Evolutionary conservation across 768 basidiomycete species (phyloP), one percentile per base, ranked within the genome.

Genomic region (Sutorius australiensis): DNA sequence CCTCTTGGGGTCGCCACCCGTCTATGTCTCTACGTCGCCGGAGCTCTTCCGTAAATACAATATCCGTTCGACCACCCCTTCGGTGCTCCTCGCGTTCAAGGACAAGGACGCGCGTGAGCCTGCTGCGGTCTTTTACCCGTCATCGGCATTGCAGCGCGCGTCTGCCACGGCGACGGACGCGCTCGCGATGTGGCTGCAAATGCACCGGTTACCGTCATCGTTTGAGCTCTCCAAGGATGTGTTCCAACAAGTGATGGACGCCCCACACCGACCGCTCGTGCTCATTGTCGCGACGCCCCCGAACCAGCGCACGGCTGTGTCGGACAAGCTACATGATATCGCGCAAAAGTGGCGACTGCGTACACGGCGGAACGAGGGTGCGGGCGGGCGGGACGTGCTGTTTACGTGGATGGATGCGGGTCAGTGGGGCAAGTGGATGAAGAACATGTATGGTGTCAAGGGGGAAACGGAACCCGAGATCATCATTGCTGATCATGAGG

Each of bases 331-430:
- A 13, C 72, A 61, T 27, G 78, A 80, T 56, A 73, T 86, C 6
- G 84, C 78, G 1, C 74, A 71, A 60, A 80, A 75, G 59, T 93
- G 85, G 92, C 77, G 79, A 54, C 46, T 72, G 34, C 56, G 51
- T 13, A 17, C 19, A 16, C 58, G 44, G 16, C 33, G 46, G 24
- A 10, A 55, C 8, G 34, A 21, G 32, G 48, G 27, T 12, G 44
- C 55, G 39, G 66, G 48, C 54, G 72, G 36, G 38, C 70, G 78
- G 33, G 79, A 83, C 39, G 86, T 95, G 0, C 80, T 94, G 45
- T 97, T 94, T 70, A 79, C 86, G 9, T 93, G 87, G 86, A 93
- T 97, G 82, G 92, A 99, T 63, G 80, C 75, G 2, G 83, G 82
- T 24, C 80, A 77, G 68, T 98, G 95, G 94, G 77, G 70, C 24